A percentile compares a stretch with the other conserved stretches of the same genome.
These are phyloP conservation scores for Colletotrichum ledebouriae DNA, from an alignment of 2,329 filamentous ascomycete genomes.

Conservation along the genomic window DNA sequence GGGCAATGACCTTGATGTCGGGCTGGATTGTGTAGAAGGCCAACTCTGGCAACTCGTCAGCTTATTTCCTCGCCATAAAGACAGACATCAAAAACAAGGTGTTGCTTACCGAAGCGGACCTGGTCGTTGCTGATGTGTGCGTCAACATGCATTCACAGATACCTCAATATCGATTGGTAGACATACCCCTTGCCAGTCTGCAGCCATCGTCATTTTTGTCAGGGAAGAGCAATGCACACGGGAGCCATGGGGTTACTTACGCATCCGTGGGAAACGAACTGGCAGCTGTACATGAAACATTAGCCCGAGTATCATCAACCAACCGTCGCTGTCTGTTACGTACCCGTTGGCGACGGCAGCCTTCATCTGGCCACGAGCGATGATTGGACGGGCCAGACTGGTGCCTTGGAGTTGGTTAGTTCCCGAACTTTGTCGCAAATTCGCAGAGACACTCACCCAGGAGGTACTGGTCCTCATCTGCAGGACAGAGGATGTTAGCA, in stretches of 20 bases:
- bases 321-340: too few relatives aligned
- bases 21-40: constrained; percentile 52
- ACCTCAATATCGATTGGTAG: neutral
- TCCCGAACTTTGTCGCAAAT: neutral
- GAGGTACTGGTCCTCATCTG: constrained; percentile 63
- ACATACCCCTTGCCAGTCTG: constrained; percentile 39
- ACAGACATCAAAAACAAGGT: too few relatives aligned
- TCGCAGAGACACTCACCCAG: constrained; percentile 54
- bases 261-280: constrained; percentile 63
- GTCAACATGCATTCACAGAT: too few relatives aligned
- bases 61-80: too few relatives aligned
- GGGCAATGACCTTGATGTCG: constrained; percentile 76
- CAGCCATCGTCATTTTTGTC: too few relatives aligned
- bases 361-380: constrained; percentile 72
- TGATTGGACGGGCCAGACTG: constrained; percentile 74
- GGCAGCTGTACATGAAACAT: constrained; percentile 47
- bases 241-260: constrained; percentile 30
- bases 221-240: too few relatives aligned
- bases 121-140: constrained; percentile 47
- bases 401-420: constrained; percentile 56
- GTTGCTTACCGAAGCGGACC: constrained; percentile 51
- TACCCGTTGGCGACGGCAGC: constrained; percentile 5
- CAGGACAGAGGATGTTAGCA: too few relatives aligned
- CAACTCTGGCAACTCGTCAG: constrained; percentile 42
- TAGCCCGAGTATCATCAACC: too few relatives aligned